Evolutionary conservation across 75 land plant genomes (phyloP).

Genomic region (Pseudotsuga menziesii): DNA sequence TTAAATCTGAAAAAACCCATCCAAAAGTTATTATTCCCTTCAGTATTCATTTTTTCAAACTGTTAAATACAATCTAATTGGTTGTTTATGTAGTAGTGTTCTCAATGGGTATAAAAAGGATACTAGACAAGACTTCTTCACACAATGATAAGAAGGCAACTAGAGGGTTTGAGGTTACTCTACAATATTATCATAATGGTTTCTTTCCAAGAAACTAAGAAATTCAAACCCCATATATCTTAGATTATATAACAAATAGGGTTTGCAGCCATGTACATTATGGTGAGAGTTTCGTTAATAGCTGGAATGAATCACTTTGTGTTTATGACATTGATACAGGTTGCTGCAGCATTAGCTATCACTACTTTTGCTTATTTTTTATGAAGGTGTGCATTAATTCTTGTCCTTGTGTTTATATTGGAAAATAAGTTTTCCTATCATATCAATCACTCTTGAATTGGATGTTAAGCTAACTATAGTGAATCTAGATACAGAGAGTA

Average conservation of each 20-base stretch:
- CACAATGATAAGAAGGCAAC: not conserved
- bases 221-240: not conserved
- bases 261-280: not conserved
- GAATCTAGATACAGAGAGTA: too few relatives aligned
- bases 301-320: conserved; percentile 4
- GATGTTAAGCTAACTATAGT: too few relatives aligned
- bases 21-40: too few relatives aligned
- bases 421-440: not conserved
- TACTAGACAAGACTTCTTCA: too few relatives aligned
- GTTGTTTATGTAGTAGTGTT: too few relatives aligned
- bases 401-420: not conserved
- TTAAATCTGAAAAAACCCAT: too few relatives aligned
- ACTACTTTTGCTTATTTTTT: conserved; percentile 2
- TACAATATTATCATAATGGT: not conserved
- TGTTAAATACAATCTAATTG: too few relatives aligned
- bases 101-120: too few relatives aligned
- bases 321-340: not conserved
- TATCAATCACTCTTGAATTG: not conserved
- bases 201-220: not conserved
- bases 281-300: not conserved
- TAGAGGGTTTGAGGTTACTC: not conserved
- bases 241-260: not conserved
- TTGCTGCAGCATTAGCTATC: not conserved
- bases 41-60: too few relatives aligned
- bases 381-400: not conserved